These are phyloP conservation scores for Camptophora hylomeconis DNA, from an alignment of 2,329 filamentous ascomycete species.

Conservation along the genomic window DNA sequence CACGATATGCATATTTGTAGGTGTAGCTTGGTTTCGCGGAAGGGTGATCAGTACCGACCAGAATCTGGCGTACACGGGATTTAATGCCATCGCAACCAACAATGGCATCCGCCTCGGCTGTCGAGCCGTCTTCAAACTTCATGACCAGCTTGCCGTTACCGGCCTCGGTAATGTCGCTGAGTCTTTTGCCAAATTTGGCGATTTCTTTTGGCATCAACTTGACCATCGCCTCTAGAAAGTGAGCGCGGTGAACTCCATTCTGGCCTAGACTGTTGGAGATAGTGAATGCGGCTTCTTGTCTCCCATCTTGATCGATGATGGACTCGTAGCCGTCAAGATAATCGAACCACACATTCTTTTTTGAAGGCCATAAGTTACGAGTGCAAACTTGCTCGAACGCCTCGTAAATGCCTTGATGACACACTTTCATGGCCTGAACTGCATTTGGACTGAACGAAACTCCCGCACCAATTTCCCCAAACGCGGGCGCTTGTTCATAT, in stretches of 20 bases:
- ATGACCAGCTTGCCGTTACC: conserved; percentile 22
- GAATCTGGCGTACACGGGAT: conserved; percentile 37
- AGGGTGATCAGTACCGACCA: conserved; percentile 37
- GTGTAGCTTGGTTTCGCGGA: conserved; percentile 35
- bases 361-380: conserved; percentile 19
- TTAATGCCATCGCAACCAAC: conserved; percentile 54
- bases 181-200: conserved; percentile 29
- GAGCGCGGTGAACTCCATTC: conserved; percentile 32
- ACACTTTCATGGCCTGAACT: conserved; percentile 34
- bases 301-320: conserved; percentile 14
- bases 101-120: conserved; percentile 26
- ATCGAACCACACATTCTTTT: conserved; percentile 30
- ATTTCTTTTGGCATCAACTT: conserved; percentile 32
- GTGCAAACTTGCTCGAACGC: conserved; percentile 27
- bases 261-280: conserved; percentile 22
- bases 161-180: conserved; percentile 18
- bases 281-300: conserved; percentile 27
- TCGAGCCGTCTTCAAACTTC: conserved; percentile 31
- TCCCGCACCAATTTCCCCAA: conserved; percentile 40
- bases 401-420: conserved; percentile 27
- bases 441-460: conserved; percentile 37
- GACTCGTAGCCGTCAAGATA: conserved; percentile 24
- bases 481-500: conserved; percentile 36
- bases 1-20: conserved; percentile 48
- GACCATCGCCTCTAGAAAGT: conserved; percentile 37